Percentiles rank a stretch among this genome's conserved stretches.
Evolutionary conservation across 768 basidiomycete species (phyloP).

Genomic region (Boletus bicolor): DNA sequence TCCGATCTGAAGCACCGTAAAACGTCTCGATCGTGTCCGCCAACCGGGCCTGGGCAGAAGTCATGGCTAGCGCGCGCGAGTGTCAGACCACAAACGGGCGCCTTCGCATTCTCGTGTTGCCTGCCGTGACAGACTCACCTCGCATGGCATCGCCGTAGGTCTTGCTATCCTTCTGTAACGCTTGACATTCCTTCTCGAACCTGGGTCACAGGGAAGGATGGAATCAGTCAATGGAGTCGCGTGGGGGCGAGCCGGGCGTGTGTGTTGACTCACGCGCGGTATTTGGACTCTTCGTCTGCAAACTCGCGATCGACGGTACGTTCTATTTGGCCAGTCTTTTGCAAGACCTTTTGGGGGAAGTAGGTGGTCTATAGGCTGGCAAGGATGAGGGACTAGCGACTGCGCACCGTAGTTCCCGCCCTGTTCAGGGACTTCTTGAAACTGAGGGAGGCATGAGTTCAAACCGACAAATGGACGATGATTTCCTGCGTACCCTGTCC

Average conservation of each 20-base stretch:
- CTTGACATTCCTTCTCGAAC: conserved; percentile 94
- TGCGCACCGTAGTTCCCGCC: conserved; percentile 80
- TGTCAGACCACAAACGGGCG: not conserved
- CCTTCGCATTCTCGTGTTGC: not conserved
- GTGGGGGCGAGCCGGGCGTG: not conserved
- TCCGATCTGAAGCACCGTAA: conserved; percentile 80
- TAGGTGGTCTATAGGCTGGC: conserved; percentile 1
- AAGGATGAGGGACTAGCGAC: conserved; percentile 8
- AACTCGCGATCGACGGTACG: conserved; percentile 94
- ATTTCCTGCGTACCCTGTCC: conserved; percentile 44
- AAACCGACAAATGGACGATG: not conserved
- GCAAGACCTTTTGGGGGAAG: conserved; percentile 61
- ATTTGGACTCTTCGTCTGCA: conserved; percentile 87
- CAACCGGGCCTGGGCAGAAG: conserved; percentile 85
- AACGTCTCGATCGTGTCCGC: conserved; percentile 93
- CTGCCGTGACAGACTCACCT: conserved; percentile 43
- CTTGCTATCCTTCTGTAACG: conserved; percentile 94
- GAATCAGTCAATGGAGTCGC: conserved; percentile 1
- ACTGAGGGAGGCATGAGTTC: conserved; percentile 37
- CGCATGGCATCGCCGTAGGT: conserved; percentile 93
- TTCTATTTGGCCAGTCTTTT: conserved; percentile 98
- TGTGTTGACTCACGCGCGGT: conserved; percentile 62
- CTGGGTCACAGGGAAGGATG: conserved; percentile 37
- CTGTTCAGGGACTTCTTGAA: conserved; percentile 94
- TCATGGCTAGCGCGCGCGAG: conserved; percentile 65